Conservation (phyloP, 2,329 filamentous ascomycete genomes). For the Phialophora expanda region DNA sequence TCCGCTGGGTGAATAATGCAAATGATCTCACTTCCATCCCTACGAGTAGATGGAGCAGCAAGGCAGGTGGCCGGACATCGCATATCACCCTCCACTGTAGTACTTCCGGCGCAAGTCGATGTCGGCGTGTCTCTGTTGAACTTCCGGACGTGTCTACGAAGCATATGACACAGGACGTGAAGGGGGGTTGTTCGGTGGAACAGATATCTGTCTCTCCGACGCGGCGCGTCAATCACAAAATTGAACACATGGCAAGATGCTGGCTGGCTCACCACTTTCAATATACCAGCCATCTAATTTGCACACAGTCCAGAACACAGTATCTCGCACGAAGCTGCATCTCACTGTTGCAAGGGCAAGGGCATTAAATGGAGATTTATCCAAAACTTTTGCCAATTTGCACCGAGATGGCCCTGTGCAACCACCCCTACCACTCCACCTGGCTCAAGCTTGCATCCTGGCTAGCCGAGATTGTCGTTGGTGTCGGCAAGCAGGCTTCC, state of each 20-base stretch:
- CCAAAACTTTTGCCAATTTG: slow-evolving; percentile 16
- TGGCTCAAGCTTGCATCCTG: background rate
- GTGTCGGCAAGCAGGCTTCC: slow-evolving; percentile 23
- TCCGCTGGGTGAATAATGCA: background rate
- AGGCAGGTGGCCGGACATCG: background rate
- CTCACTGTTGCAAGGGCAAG: background rate
- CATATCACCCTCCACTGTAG: background rate
- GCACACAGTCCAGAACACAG: background rate
- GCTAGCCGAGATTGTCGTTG: slow-evolving; percentile 23
- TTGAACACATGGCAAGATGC: background rate
- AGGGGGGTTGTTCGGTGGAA: slow-evolving; percentile 7
- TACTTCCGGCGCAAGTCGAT: background rate
- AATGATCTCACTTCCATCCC: background rate
- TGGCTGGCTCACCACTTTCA: slow-evolving; percentile 2
- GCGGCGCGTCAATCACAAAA: background rate
- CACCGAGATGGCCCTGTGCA: slow-evolving; percentile 5
- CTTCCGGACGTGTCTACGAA: background rate
- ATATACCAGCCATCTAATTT: slow-evolving; percentile 22
- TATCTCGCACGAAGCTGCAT: slow-evolving; percentile 5
- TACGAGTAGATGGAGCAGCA: background rate
- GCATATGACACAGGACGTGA: background rate
- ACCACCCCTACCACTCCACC: slow-evolving; percentile 5
- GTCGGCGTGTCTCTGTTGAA: slow-evolving; percentile 1
- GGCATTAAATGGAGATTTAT: slow-evolving; percentile 11
- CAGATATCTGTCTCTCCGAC: slow-evolving; percentile 16